Conservation (phyloP, 192 early-diverging fungal species). For the Backusella macrospora region DNA sequence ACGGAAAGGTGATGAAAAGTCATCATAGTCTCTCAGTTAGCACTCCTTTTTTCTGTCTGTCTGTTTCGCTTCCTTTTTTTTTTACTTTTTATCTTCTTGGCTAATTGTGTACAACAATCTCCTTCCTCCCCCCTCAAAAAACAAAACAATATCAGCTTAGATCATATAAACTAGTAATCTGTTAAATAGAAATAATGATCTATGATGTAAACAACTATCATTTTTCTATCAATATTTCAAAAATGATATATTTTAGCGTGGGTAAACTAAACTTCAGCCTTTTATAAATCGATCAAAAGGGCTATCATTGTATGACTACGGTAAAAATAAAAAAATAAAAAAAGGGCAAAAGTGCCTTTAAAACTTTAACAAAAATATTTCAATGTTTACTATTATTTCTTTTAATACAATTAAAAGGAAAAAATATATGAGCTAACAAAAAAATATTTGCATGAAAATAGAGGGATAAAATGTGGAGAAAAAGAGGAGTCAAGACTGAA, state of each 20-base stretch:
- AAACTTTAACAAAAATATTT: neutral
- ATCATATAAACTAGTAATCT: neutral
- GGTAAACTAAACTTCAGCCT: neutral
- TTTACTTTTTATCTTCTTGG: neutral
- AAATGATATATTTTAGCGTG: neutral
- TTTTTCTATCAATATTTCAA: neutral
- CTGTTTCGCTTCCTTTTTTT: slow-evolving; percentile 1
- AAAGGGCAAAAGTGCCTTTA: neutral
- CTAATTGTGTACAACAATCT: neutral
- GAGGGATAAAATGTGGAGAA: slow-evolving; percentile 15
- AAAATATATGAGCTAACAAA: neutral
- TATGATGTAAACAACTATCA: neutral
- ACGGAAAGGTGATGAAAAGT: neutral
- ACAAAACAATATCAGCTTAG: neutral
- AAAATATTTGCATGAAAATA: slow-evolving; percentile 9
- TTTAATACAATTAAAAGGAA: neutral
- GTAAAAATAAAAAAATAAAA: too few species aligned
- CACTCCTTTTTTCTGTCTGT: neutral
- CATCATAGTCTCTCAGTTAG: neutral
- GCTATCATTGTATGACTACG: neutral
- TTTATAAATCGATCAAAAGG: neutral
- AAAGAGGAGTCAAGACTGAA: slow-evolving; percentile 1
- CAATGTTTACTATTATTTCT: neutral
- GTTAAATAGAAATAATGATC: neutral
- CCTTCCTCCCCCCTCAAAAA: neutral